phyloP scores from a whole-genome alignment of 2,329 filamentous ascomycete genomes.

The Anthostomella pinea region DNA sequence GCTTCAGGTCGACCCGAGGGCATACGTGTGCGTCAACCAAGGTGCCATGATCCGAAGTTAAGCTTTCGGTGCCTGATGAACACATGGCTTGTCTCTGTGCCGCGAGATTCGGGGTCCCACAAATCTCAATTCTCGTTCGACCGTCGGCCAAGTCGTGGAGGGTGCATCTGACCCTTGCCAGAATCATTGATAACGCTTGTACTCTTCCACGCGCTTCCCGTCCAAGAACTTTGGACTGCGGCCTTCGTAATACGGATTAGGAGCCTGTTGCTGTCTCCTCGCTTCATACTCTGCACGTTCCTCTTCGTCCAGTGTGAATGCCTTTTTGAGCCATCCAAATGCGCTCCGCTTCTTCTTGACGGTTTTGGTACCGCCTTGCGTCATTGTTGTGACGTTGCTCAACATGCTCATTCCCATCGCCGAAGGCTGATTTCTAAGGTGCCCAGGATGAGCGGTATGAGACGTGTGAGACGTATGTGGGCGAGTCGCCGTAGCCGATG shows the following conservation, averaged over 20 bases:
- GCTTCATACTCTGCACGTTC: conserved; percentile 59
- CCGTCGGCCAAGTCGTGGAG: too few relatives aligned
- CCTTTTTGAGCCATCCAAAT: conserved; percentile 67
- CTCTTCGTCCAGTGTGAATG: conserved; percentile 62
- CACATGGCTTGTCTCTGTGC: conserved; percentile 4
- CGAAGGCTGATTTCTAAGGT: conserved; percentile 50
- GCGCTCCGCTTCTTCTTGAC: conserved; percentile 66
- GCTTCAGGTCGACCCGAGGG: too few relatives aligned
- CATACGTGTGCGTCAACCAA: too few relatives aligned
- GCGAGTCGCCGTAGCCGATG: conserved; percentile 39
- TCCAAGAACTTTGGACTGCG: conserved; percentile 55
- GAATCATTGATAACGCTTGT: conserved; percentile 10
- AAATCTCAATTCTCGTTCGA: background rate
- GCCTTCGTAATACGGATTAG: conserved; percentile 48
- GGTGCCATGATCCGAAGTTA: too few relatives aligned
- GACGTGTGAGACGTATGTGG: conserved; percentile 33
- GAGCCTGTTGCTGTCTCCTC: conserved; percentile 44
- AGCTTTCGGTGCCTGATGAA: conserved; percentile 2
- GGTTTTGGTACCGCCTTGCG: conserved; percentile 37
- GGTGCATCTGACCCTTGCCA: too few relatives aligned
- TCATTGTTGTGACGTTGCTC: conserved; percentile 51
- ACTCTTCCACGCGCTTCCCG: conserved; percentile 43
- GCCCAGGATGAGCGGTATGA: too few relatives aligned
- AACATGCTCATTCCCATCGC: conserved; percentile 57
- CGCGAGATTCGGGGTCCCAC: conserved; percentile 1